Evolutionary conservation across 192 early-diverging fungal genomes (phyloP).

Genomic region (Podila epicladia): DNA sequence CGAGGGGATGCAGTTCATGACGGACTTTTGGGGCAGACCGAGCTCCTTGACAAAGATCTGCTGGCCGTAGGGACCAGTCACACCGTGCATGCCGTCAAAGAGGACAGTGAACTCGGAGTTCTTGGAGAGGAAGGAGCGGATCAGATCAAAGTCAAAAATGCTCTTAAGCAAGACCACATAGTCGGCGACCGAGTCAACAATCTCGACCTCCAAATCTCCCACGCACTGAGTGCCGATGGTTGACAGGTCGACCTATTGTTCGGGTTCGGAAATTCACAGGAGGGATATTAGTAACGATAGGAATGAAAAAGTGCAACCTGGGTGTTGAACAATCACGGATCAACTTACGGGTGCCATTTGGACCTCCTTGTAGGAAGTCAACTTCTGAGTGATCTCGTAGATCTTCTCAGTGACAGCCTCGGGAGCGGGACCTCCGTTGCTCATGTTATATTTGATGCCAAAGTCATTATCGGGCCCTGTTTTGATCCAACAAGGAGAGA

Average conservation of each 20-base stretch:
- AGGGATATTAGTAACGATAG: background rate
- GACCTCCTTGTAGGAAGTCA: conserved; percentile 72
- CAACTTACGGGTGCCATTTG: conserved; percentile 66
- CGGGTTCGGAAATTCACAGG: background rate
- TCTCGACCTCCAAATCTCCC: conserved; percentile 78
- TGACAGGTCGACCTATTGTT: conserved; percentile 74
- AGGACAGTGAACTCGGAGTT: conserved; percentile 85
- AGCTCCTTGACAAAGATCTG: conserved; percentile 91
- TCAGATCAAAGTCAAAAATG: conserved; percentile 93
- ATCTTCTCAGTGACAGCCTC: conserved; percentile 95
- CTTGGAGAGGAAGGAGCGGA: conserved; percentile 78
- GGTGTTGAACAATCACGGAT: background rate
- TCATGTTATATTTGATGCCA: conserved; percentile 98
- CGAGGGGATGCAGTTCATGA: conserved; percentile 85
- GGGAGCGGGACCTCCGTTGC: conserved; percentile 97
- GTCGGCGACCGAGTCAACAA: conserved; percentile 90
- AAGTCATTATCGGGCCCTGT: conserved; percentile 93
- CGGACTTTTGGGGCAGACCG: conserved; percentile 77
- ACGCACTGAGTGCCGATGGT: conserved; percentile 68
- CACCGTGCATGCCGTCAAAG: conserved; percentile 96
- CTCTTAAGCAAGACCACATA: conserved; percentile 87
- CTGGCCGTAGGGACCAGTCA: conserved; percentile 94
- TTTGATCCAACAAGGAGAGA: background rate
- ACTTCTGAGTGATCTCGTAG: conserved; percentile 81
- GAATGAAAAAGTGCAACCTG: background rate